A percentile compares a stretch with the other conserved stretches of the same genome.
Evolutionary conservation across 1,284 basidiomycete genomes (phyloP).

Genomic region (Austroboletus olivaceoglutinosus): DNA sequence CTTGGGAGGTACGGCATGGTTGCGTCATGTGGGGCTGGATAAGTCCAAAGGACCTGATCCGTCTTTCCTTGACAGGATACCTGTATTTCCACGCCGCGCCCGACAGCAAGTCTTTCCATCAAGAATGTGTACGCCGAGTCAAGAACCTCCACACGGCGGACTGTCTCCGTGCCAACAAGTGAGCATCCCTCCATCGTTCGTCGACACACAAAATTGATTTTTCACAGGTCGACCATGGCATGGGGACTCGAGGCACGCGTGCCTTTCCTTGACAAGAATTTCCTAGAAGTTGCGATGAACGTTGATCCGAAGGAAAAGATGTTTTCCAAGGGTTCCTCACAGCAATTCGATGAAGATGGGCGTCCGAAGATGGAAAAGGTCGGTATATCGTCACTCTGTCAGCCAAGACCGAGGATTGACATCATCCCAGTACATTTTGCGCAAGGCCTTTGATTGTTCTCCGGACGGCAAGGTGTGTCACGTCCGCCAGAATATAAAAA

Average conservation of each 20-base stretch:
- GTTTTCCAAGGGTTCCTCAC: constrained; percentile 81
- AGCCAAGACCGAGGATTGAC: constrained; percentile 10
- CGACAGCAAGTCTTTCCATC: constrained; percentile 86
- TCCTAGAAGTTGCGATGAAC: constrained; percentile 94
- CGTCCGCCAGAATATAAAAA: background rate
- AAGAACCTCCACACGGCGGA: constrained; percentile 99
- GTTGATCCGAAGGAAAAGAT: constrained; percentile 86
- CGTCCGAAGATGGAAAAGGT: constrained; percentile 94
- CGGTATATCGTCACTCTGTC: background rate
- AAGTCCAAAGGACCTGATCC: constrained; percentile 4
- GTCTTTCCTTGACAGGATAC: constrained; percentile 56
- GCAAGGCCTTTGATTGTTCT: constrained; percentile 94
- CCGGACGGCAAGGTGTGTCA: constrained; percentile 73
- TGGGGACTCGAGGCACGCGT: constrained; percentile 99
- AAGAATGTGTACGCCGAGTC: constrained; percentile 92
- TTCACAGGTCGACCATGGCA: constrained; percentile 90
- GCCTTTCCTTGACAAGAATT: constrained; percentile 97
- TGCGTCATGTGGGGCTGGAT: background rate
- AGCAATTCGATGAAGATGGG: constrained; percentile 82
- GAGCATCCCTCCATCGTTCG: constrained; percentile 19
- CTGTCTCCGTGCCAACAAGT: constrained; percentile 99
- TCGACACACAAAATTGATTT: constrained; percentile 4
- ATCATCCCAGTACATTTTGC: constrained; percentile 78
- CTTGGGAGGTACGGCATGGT: constrained; percentile 69
- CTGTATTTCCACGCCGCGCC: constrained; percentile 99